phyloP scores from a whole-genome alignment of 257 asterid species.

The Avicennia marina region DNA sequence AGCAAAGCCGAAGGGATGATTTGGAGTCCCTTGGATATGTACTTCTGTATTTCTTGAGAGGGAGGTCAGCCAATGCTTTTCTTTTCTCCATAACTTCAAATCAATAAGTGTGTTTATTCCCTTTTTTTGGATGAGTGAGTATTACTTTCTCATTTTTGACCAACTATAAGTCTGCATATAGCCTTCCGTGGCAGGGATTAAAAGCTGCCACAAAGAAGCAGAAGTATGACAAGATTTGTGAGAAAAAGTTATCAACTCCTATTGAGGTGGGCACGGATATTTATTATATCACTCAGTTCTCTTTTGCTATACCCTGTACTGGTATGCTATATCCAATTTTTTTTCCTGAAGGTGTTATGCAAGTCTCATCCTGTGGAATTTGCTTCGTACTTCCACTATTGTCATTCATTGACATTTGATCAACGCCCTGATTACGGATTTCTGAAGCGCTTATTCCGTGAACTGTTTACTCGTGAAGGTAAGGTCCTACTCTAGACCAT shows the following conservation, averaged over 20 bases:
- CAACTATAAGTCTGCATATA: conserved; percentile 32
- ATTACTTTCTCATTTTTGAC: conserved; percentile 20
- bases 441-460: conserved; percentile 85
- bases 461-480: conserved; percentile 93
- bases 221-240: conserved; percentile 93
- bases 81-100: conserved; percentile 5
- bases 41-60: conserved; percentile 88
- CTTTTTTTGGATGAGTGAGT: neutral
- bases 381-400: conserved; percentile 89
- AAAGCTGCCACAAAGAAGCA: conserved; percentile 98
- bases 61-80: conserved; percentile 51
- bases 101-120: too few relatives aligned
- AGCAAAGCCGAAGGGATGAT: conserved; percentile 97
- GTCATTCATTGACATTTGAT: conserved; percentile 91
- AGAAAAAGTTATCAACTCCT: conserved; percentile 92
- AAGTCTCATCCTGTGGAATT: conserved; percentile 95
- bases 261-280: conserved; percentile 55
- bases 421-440: conserved; percentile 96
- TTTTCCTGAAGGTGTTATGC: conserved; percentile 69
- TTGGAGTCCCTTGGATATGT: conserved; percentile 95
- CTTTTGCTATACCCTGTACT: conserved; percentile 4
- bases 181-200: conserved; percentile 99
- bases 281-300: conserved; percentile 6
- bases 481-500: neutral
- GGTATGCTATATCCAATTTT: neutral